Conservation (phyloP, 805 yeast species). For the Spathaspora hagerdaliae region DNA sequence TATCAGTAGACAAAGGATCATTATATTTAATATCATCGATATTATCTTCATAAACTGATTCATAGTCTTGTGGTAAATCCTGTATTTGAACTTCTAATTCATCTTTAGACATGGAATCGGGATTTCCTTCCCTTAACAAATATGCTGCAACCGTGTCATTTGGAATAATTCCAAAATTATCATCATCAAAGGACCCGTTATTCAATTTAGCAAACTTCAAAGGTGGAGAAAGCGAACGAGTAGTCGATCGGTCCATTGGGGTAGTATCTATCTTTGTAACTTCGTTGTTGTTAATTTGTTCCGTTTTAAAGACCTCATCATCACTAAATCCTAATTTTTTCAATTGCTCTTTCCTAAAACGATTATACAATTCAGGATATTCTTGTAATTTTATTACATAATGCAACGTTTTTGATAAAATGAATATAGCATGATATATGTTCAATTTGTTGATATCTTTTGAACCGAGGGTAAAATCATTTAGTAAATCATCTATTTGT, state of each 20-base stretch:
- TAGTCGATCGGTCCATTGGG: conserved; percentile 2
- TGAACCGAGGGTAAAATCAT: conserved; percentile 25
- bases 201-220: conserved; percentile 14
- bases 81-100: background rate
- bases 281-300: background rate
- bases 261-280: background rate
- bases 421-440: conserved; percentile 29
- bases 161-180: background rate
- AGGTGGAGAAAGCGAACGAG: conserved; percentile 23
- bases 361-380: conserved; percentile 16
- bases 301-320: background rate
- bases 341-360: conserved; percentile 25
- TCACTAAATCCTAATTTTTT: conserved; percentile 7
- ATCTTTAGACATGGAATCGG: conserved; percentile 10
- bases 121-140: conserved; percentile 14
- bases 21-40: conserved; percentile 3
- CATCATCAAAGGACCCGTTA: conserved; percentile 1
- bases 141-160: background rate
- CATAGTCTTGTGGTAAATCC: background rate
- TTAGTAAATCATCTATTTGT: conserved; percentile 27
- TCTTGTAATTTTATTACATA: conserved; percentile 29
- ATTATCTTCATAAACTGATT: conserved; percentile 1
- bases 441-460: conserved; percentile 34
- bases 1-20: background rate
- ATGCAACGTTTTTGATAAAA: conserved; percentile 25